Conservation (phyloP, 2,329 filamentous ascomycete genomes). For the Tolypocladium paradoxum region DNA sequence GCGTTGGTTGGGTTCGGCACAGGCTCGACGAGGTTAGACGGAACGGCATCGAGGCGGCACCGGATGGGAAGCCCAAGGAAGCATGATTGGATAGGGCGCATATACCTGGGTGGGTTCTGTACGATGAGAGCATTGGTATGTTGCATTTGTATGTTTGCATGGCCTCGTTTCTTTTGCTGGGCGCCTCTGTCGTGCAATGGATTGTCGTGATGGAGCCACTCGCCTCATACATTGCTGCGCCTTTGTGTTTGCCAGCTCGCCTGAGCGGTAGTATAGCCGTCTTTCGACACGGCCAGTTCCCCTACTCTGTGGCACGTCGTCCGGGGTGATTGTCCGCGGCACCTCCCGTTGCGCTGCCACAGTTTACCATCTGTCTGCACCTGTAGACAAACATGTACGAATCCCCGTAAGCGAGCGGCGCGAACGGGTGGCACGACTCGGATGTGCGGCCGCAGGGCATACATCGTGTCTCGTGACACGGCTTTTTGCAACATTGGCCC, state of each 20-base stretch:
- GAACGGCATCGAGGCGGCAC: background rate
- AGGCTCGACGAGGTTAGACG: constrained; percentile 4
- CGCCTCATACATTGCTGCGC: background rate
- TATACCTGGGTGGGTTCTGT: constrained; percentile 3
- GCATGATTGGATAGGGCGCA: constrained; percentile 10
- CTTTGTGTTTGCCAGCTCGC: background rate
- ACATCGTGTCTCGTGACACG: too few relatives aligned
- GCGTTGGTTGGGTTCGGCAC: constrained; percentile 8
- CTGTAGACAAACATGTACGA: background rate
- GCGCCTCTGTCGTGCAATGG: too few relatives aligned
- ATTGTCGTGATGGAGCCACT: background rate
- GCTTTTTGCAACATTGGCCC: background rate
- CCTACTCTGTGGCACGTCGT: background rate
- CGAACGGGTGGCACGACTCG: background rate
- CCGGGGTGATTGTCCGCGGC: background rate
- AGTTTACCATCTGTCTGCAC: background rate
- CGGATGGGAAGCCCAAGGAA: constrained; percentile 9
- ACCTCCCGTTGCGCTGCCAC: background rate
- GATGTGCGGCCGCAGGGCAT: background rate
- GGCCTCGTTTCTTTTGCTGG: background rate
- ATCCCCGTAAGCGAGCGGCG: background rate
- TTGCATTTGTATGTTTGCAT: background rate
- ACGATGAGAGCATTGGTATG: background rate
- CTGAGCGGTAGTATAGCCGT: background rate
- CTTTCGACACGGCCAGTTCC: background rate